Conservation (phyloP, 495 filamentous ascomycete species). For the Paragyromitra xinjiangensis region DNA sequence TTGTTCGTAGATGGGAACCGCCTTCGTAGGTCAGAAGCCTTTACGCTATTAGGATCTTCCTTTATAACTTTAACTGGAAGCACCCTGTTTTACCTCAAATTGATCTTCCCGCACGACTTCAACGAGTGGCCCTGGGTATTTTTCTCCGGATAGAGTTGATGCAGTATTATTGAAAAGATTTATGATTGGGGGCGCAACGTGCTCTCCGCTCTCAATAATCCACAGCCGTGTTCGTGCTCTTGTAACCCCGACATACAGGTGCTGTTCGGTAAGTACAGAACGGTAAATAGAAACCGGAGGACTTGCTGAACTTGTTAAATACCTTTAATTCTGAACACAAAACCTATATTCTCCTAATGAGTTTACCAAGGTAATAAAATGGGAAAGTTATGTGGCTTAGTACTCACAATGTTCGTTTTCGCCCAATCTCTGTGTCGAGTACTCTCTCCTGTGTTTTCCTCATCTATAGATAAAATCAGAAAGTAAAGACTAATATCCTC, state of each 20-base stretch:
- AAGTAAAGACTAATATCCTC: background rate
- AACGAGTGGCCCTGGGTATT: slow-evolving; percentile 23
- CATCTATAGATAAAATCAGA: background rate
- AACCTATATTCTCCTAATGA: slow-evolving; percentile 4
- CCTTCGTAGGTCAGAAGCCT: slow-evolving; percentile 4
- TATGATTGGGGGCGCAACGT: background rate
- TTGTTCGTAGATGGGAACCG: slow-evolving; percentile 3
- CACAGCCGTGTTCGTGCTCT: slow-evolving; percentile 34
- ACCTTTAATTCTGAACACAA: slow-evolving; percentile 47
- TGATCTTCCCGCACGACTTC: slow-evolving; percentile 16
- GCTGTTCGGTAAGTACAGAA: slow-evolving; percentile 1
- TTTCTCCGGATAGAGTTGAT: background rate
- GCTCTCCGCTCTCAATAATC: slow-evolving; percentile 24
- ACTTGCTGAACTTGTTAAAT: background rate
- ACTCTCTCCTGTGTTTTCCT: background rate
- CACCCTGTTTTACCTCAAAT: background rate
- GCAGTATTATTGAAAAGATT: slow-evolving; percentile 23
- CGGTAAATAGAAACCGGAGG: too few species aligned
- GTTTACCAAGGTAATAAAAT: background rate
- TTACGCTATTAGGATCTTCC: background rate
- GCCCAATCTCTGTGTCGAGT: background rate
- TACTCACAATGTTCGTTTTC: background rate
- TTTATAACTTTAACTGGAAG: background rate
- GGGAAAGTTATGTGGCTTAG: too few species aligned
- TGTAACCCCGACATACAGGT: slow-evolving; percentile 44